phyloP scores from a whole-genome alignment of 148 eudicot species.

The Salicornia ramosissima region DNA sequence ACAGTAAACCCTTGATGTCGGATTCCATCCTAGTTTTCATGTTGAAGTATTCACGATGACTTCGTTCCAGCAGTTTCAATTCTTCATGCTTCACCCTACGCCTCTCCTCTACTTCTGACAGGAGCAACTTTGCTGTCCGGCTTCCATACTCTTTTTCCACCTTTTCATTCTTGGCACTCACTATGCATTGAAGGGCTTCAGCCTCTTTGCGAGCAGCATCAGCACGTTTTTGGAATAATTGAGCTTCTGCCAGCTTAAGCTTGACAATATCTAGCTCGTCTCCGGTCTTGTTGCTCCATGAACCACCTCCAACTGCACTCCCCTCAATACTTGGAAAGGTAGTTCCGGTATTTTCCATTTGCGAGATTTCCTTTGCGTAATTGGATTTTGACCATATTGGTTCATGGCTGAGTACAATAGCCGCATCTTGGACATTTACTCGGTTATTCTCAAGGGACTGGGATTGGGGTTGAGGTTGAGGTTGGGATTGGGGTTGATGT shows the following conservation, averaged over 20 bases:
- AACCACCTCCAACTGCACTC: slow-evolving; percentile 28
- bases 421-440: slow-evolving; percentile 31
- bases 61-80: slow-evolving; percentile 60
- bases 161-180: slow-evolving; percentile 55
- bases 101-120: slow-evolving; percentile 68
- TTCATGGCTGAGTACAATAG: slow-evolving; percentile 37
- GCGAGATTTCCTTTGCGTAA: no score
- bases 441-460: slow-evolving; percentile 30
- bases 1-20: slow-evolving; percentile 74
- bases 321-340: slow-evolving; percentile 35
- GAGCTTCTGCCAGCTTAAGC: slow-evolving; percentile 79
- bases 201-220: slow-evolving; percentile 91
- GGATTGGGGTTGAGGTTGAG: no score
- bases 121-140: slow-evolving; percentile 49
- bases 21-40: slow-evolving; percentile 91
- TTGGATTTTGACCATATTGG: no score
- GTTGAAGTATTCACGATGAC: slow-evolving; percentile 65
- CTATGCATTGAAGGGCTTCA: slow-evolving; percentile 70
- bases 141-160: slow-evolving; percentile 63
- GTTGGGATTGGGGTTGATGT: no score
- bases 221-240: slow-evolving; percentile 85
- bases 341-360: slow-evolving; percentile 34
- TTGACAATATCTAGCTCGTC: slow-evolving; percentile 82
- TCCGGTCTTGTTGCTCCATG: slow-evolving; percentile 34
- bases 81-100: slow-evolving; percentile 67